Percentiles rank a stretch among this genome's conserved stretches.
Evolutionary conservation across 768 basidiomycete species (phyloP).

Genomic region (Tephrocybe sp.): DNA sequence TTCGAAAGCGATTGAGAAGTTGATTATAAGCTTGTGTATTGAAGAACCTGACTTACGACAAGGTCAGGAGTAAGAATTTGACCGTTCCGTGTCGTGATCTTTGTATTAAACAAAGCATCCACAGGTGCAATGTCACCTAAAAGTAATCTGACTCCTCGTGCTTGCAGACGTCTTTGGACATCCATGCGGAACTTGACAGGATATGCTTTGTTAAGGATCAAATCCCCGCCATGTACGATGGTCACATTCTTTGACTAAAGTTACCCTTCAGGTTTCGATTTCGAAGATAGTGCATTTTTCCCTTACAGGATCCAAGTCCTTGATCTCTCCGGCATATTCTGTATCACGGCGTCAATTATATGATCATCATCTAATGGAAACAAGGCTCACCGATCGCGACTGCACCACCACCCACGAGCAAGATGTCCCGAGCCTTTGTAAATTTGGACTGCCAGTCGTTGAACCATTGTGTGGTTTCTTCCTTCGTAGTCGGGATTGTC

Average conservation of each 20-base stretch:
- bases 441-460: conserved; percentile 32
- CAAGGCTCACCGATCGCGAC: conserved; percentile 41
- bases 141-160: no score
- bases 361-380: not conserved
- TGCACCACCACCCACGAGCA: conserved; percentile 57
- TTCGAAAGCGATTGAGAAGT: not conserved
- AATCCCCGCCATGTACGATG: conserved; percentile 53
- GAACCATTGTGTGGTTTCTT: conserved; percentile 24
- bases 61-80: conserved; percentile 51
- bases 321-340: conserved; percentile 45
- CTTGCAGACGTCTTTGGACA: no score
- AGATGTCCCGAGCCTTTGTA: conserved; percentile 38
- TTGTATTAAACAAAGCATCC: conserved; percentile 39
- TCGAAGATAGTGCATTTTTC: conserved; percentile 13
- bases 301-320: conserved; percentile 38
- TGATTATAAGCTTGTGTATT: not conserved
- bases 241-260: conserved; percentile 48
- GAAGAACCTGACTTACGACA: conserved; percentile 41
- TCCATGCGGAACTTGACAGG: conserved; percentile 51
- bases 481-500: conserved; percentile 36
- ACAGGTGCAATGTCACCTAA: conserved; percentile 46
- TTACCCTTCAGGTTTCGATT: conserved; percentile 5
- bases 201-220: conserved; percentile 58
- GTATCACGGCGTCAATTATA: not conserved
- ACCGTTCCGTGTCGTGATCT: conserved; percentile 51